These are phyloP conservation scores for Penicillium bovifimosum DNA, from an alignment of 495 filamentous ascomycete species.

Conservation along the genomic window DNA sequence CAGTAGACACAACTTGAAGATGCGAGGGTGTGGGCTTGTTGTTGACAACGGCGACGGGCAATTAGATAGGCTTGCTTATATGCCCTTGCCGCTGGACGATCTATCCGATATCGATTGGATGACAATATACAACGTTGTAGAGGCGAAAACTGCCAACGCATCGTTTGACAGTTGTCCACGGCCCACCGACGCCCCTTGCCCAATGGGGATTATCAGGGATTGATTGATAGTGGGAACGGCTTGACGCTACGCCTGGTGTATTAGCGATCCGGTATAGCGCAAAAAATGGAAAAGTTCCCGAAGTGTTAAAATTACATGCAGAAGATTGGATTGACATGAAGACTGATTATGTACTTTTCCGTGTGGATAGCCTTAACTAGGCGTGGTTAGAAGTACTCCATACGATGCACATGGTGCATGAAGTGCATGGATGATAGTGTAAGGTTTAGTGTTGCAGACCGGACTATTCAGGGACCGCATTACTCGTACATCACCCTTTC, in stretches of 20 bases:
- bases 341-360: background rate
- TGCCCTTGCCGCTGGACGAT: constrained; percentile 1
- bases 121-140: background rate
- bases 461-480: constrained; percentile 1
- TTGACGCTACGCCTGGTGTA: background rate
- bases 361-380: background rate
- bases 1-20: background rate
- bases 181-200: background rate
- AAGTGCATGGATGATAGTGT: background rate
- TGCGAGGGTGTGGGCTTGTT: background rate
- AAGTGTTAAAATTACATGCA: background rate
- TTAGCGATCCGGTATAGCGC: background rate
- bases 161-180: constrained; percentile 6
- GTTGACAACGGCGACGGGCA: background rate
- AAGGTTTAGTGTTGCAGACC: constrained; percentile 1
- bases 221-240: background rate
- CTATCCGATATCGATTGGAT: constrained; percentile 6
- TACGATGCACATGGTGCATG: background rate
- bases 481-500: background rate
- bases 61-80: constrained; percentile 1
- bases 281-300: background rate
- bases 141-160: constrained; percentile 8
- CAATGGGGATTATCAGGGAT: background rate
- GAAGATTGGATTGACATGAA: background rate
- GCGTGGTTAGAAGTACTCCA: no score